phyloP scores from a whole-genome alignment of 306 rosid species.

The Vigna angularis region DNA sequence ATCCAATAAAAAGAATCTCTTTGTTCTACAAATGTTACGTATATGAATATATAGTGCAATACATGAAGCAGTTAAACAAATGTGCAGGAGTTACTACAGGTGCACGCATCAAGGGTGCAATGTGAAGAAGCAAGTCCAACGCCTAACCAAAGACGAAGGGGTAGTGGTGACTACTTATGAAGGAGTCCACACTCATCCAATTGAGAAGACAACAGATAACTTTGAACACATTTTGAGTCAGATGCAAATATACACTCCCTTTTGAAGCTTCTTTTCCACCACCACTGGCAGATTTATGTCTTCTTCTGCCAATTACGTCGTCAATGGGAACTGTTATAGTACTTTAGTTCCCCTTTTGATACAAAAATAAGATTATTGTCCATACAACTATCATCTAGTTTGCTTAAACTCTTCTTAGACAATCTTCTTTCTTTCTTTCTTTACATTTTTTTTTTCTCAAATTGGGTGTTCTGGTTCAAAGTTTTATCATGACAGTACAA shows the following conservation, averaged over 20 bases:
- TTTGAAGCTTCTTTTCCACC: constrained; percentile 39
- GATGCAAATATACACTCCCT: constrained; percentile 83
- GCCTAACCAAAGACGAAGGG: constrained; percentile 83
- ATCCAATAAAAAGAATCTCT: background rate
- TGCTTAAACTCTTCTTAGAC: constrained; percentile 33
- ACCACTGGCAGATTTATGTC: background rate
- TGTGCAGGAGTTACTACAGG: constrained; percentile 85
- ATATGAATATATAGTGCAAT: background rate
- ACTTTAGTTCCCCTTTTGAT: constrained; percentile 37
- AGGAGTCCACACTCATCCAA: constrained; percentile 86
- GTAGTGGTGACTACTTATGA: constrained; percentile 90
- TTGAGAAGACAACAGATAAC: constrained; percentile 76
- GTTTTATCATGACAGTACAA: too few relatives aligned
- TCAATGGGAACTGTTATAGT: constrained; percentile 29
- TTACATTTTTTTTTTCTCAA: constrained; percentile 7
- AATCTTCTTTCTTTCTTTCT: constrained; percentile 32
- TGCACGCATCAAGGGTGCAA: constrained; percentile 90
- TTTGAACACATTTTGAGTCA: constrained; percentile 88
- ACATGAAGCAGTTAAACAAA: background rate
- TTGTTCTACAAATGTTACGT: background rate
- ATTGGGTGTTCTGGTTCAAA: background rate
- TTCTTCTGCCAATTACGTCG: constrained; percentile 28
- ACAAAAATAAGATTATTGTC: constrained; percentile 38
- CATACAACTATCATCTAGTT: constrained; percentile 16
- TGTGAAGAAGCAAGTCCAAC: constrained; percentile 94